Conservation (phyloP, 2,329 filamentous ascomycete genomes). For the Epichloe glyceriae region DNA sequence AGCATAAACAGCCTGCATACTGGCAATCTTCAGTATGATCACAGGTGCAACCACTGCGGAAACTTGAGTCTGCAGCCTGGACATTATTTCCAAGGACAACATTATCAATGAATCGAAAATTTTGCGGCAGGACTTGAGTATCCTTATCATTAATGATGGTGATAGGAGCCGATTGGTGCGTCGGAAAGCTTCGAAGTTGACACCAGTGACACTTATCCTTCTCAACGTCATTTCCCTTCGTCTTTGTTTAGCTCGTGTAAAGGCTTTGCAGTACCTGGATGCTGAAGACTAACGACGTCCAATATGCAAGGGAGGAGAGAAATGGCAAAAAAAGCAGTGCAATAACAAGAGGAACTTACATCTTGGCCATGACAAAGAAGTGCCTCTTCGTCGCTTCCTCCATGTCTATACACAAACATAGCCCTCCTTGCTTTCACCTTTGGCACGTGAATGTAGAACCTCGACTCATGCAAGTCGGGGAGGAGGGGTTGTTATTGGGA, state of each 20-base stretch:
- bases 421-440: background rate
- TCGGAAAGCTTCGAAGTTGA: constrained; percentile 42
- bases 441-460: background rate
- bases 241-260: background rate
- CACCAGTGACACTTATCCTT: constrained; percentile 44
- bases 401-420: constrained; percentile 21
- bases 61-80: constrained; percentile 42
- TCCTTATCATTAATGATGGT: constrained; percentile 53
- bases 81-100: constrained; percentile 50
- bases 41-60: constrained; percentile 60
- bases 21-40: constrained; percentile 49
- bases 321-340: background rate
- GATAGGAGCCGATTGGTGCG: constrained; percentile 37
- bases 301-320: background rate
- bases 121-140: constrained; percentile 38
- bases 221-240: constrained; percentile 24
- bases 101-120: constrained; percentile 56
- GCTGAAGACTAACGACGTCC: background rate
- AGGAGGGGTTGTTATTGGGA: no score
- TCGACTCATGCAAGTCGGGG: background rate
- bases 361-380: constrained; percentile 34
- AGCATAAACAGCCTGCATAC: constrained; percentile 53
- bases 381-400: constrained; percentile 32
- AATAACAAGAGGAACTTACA: constrained; percentile 10
- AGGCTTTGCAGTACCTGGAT: background rate